Evolutionary conservation across 208 protist species (phyloP).

Genomic region (Leishmania guyanensis): DNA sequence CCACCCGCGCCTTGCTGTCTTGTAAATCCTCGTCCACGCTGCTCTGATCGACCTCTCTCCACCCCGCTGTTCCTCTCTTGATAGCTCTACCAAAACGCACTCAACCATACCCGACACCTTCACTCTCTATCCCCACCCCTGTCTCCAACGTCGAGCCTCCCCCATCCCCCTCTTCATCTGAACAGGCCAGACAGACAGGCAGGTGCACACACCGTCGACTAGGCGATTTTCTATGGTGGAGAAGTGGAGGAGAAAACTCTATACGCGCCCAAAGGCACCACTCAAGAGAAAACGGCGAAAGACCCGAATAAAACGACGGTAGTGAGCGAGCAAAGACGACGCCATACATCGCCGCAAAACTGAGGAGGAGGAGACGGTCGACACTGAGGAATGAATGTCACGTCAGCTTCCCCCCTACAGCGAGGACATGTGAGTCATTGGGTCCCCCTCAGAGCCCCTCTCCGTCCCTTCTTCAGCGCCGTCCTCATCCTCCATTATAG

Average conservation of each 20-base stretch:
- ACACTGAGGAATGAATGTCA: not conserved
- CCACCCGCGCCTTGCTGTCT: not conserved
- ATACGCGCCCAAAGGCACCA: not conserved
- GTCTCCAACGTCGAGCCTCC: not conserved
- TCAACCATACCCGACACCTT: not conserved
- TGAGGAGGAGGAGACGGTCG: not conserved
- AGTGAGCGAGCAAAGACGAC: not conserved
- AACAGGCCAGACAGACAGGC: not conserved
- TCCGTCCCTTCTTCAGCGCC: not conserved
- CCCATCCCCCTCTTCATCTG: not conserved
- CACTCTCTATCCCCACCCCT: not conserved
- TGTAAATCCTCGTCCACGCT: not conserved
- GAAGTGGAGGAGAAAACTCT: not conserved
- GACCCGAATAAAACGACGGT: too few relatives aligned
- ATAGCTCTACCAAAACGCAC: not conserved
- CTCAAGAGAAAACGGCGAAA: not conserved
- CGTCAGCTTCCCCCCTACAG: not conserved
- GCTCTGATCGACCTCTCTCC: not conserved
- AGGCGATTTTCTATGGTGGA: too few relatives aligned
- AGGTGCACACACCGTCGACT: not conserved
- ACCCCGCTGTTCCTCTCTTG: not conserved
- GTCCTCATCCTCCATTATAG: constrained; percentile 1
- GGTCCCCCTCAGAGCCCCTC: not conserved
- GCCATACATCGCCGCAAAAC: not conserved
- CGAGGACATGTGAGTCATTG: not conserved